Conservation (phyloP, 163 green algal species). For the Chlamydomonas reinhardtii region DNA sequence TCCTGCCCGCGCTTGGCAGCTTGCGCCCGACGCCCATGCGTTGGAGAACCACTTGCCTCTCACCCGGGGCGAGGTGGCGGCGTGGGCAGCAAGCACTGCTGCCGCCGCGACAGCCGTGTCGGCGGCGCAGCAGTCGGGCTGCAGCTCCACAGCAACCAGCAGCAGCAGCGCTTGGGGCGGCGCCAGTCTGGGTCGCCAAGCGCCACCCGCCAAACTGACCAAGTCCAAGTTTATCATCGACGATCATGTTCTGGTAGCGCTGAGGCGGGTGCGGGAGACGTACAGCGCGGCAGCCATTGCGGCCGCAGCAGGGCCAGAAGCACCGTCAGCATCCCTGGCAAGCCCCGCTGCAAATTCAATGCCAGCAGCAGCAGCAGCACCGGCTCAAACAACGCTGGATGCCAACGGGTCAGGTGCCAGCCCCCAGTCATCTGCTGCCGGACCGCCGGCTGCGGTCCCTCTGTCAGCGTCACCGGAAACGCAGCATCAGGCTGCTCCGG, state of each 20-base stretch:
- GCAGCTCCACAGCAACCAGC: neutral
- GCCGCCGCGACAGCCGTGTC: neutral
- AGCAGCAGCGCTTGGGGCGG: neutral
- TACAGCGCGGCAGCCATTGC: neutral
- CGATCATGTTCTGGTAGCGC: constrained; percentile 45
- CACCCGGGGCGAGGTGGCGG: constrained; percentile 38
- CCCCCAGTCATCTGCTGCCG: too few species aligned
- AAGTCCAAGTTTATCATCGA: constrained; percentile 53
- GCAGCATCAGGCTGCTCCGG: too few species aligned
- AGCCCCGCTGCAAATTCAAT: neutral
- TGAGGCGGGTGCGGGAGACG: constrained; percentile 7
- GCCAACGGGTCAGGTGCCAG: too few species aligned
- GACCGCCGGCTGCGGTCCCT: too few species aligned
- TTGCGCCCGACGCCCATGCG: constrained; percentile 42
- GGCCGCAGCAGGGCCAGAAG: neutral
- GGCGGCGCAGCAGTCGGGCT: neutral
- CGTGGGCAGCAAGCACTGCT: constrained; percentile 12
- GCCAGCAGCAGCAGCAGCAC: neutral
- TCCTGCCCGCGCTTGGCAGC: constrained; percentile 1
- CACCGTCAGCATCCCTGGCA: neutral
- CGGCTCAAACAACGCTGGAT: too few species aligned
- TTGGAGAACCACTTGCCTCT: constrained; percentile 39
- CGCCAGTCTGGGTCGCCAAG: constrained; percentile 4
- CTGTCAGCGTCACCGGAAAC: too few species aligned
- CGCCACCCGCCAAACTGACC: constrained; percentile 8